Conservation (phyloP, 2,329 filamentous ascomycete genomes). For the Colletotrichum zoysiae region DNA sequence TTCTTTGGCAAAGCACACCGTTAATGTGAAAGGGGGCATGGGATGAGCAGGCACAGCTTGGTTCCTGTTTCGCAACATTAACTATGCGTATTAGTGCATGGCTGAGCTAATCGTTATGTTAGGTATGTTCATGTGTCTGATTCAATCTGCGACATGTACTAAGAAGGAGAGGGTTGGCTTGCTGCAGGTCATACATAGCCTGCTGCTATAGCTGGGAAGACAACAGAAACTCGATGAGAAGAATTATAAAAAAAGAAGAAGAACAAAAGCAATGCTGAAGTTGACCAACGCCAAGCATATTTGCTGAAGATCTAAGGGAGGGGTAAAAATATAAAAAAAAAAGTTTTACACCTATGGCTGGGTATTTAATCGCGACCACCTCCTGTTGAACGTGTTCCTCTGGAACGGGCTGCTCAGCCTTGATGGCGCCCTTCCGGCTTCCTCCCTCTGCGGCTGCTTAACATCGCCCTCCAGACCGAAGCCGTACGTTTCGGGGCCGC, state of each 20-base stretch:
- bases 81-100: background rate
- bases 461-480: constrained; percentile 51
- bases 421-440: constrained; percentile 27
- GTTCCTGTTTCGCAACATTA: background rate
- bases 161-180: background rate
- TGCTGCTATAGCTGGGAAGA: background rate
- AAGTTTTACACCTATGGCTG: background rate
- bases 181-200: background rate
- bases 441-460: constrained; percentile 42
- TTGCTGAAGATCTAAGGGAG: background rate
- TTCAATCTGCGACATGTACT: background rate
- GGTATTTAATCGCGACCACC: constrained; percentile 30
- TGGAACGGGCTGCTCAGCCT: constrained; percentile 31
- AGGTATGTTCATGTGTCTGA: no score
- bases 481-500: constrained; percentile 46
- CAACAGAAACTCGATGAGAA: no score
- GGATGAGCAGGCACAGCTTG: background rate
- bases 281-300: background rate
- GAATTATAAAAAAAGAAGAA: background rate
- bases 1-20: background rate
- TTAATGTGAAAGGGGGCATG: background rate
- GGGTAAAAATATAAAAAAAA: background rate
- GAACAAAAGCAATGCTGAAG: background rate
- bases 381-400: constrained; percentile 16
- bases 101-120: background rate